A percentile compares a stretch with the other conserved stretches of the same genome.
Evolutionary conservation across 2,329 filamentous ascomycete species (phyloP).

Genomic region (Teratosphaeria destructans): DNA sequence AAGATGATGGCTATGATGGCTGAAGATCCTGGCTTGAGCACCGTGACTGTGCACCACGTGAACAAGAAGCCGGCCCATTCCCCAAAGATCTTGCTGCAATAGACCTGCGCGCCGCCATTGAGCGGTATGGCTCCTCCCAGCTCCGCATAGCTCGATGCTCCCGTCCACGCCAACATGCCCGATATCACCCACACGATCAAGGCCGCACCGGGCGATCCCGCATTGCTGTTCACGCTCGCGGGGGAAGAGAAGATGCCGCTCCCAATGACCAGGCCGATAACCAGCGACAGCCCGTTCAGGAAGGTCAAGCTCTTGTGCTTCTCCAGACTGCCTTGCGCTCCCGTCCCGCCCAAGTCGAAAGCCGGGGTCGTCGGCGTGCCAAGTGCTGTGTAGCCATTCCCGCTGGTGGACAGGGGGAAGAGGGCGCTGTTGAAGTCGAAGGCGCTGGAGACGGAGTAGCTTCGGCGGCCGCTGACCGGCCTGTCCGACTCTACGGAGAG

Average conservation of each 20-base stretch:
- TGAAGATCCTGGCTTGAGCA: constrained; percentile 84
- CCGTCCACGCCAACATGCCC: constrained; percentile 91
- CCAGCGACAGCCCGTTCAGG: constrained; percentile 80
- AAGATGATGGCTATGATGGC: constrained; percentile 97
- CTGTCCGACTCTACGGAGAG: constrained; percentile 62
- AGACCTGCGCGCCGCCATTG: constrained; percentile 89
- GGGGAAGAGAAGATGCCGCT: constrained; percentile 94
- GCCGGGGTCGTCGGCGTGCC: constrained; percentile 57
- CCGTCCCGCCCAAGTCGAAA: constrained; percentile 32
- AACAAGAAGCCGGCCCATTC: constrained; percentile 90
- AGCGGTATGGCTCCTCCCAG: constrained; percentile 89
- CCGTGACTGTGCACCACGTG: constrained; percentile 89
- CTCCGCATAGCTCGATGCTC: constrained; percentile 89
- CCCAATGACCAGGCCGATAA: constrained; percentile 89
- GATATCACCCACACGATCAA: constrained; percentile 87
- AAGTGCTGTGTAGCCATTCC: constrained; percentile 69
- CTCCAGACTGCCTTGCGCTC: constrained; percentile 53
- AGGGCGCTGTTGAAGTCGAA: constrained; percentile 94
- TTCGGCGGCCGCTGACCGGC: constrained; percentile 46
- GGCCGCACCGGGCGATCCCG: constrained; percentile 80
- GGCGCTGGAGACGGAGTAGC: constrained; percentile 82
- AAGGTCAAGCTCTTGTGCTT: constrained; percentile 94
- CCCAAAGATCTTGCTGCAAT: constrained; percentile 91
- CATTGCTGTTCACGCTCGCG: constrained; percentile 82
- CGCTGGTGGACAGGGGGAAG: constrained; percentile 78